Evolutionary conservation across 257 asterid genomes (phyloP).

Genomic region (Solanum gracilifrons): DNA sequence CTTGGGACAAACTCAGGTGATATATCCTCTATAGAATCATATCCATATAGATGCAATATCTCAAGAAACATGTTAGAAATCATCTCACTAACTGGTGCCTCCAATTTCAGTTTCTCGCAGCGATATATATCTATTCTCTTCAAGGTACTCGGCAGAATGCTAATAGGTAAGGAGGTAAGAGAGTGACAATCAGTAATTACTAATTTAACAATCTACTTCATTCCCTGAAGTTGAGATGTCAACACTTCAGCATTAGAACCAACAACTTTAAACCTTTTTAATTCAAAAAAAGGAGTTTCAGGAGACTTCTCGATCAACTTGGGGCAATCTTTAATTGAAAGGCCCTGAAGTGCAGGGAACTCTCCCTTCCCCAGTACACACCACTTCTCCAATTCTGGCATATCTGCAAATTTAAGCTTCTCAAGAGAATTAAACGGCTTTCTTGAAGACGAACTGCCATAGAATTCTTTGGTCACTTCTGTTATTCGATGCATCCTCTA

Average conservation of each 20-base stretch:
- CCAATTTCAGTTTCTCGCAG: background rate
- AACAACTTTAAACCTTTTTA: no score
- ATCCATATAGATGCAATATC: fast-evolving
- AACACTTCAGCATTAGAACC: no score
- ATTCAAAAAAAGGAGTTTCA: background rate
- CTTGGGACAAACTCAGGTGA: background rate
- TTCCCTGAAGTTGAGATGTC: background rate
- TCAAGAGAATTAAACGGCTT: background rate
- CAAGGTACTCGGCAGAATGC: background rate
- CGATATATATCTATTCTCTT: background rate
- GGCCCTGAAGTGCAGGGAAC: background rate
- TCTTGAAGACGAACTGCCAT: background rate
- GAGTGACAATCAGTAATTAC: background rate
- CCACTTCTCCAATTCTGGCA: background rate
- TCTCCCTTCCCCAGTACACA: background rate
- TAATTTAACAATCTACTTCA: background rate
- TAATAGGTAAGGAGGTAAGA: background rate
- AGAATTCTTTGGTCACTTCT: background rate
- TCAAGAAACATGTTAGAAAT: background rate
- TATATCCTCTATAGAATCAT: background rate
- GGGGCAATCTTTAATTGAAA: background rate
- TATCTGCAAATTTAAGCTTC: background rate
- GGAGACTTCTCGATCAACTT: background rate
- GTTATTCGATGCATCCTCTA: background rate
- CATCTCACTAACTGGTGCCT: background rate